Conservation (phyloP, 2,329 filamentous ascomycete species). For the Fusarium decemcellulare region DNA sequence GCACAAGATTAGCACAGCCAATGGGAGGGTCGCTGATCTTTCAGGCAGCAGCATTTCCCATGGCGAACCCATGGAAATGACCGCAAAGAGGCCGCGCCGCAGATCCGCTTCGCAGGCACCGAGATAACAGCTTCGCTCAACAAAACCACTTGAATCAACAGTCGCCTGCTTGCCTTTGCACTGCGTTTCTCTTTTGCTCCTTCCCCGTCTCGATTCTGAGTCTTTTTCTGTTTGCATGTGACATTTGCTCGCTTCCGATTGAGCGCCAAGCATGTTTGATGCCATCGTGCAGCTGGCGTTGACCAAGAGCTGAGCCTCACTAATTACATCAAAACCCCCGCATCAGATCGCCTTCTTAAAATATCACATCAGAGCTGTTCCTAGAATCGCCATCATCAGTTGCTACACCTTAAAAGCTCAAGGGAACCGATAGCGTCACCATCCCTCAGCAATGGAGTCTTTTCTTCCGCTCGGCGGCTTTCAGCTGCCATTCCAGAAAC, state of each 20-base stretch:
- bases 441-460: constrained; percentile 60
- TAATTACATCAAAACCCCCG: constrained; percentile 31
- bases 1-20: constrained; percentile 19
- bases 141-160: constrained; percentile 40
- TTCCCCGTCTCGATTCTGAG: not conserved
- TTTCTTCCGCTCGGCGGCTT: constrained; percentile 66
- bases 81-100: constrained; percentile 45
- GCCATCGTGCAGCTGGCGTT: constrained; percentile 16
- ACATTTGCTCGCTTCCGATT: not conserved
- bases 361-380: constrained; percentile 25
- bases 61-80: constrained; percentile 37
- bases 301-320: constrained; percentile 30
- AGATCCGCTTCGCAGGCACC: constrained; percentile 51
- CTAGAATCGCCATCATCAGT: not conserved
- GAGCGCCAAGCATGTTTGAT: constrained; percentile 8
- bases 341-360: constrained; percentile 34
- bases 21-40: constrained; percentile 30
- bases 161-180: constrained; percentile 5
- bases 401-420: not conserved
- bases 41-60: constrained; percentile 48
- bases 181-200: constrained; percentile 3
- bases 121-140: constrained; percentile 43
- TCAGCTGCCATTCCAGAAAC: constrained; percentile 71
- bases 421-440: not conserved
- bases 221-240: constrained; percentile 13